A percentile compares a stretch with the other conserved stretches of the same genome.
Conservation (phyloP, 176 grass and related monocot genomes). For the Eragrostis curvula region DNA sequence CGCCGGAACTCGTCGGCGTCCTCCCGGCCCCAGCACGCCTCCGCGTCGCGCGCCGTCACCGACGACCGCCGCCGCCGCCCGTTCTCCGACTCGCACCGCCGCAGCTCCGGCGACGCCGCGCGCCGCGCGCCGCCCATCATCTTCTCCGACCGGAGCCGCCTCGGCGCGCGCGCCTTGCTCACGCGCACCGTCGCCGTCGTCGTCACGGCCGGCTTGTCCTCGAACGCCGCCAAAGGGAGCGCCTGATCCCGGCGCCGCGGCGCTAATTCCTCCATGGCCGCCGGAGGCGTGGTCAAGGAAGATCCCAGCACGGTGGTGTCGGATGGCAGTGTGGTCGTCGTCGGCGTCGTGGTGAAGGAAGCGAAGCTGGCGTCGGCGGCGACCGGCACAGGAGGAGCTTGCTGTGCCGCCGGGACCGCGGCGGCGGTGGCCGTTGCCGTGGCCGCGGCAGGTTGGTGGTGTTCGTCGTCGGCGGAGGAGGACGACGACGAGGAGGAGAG, state of each 20-base stretch:
- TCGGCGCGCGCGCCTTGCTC: conserved; percentile 41
- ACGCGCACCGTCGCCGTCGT: not conserved
- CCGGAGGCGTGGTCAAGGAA: not conserved
- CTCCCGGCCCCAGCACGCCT: conserved; percentile 43
- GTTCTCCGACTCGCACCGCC: conserved; percentile 63
- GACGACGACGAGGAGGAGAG: conserved; percentile 19
- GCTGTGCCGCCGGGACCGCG: not conserved
- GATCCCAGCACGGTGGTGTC: not conserved
- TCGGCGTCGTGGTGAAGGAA: not conserved
- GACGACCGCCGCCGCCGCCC: conserved; percentile 47
- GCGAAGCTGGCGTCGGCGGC: not conserved
- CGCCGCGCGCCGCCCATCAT: conserved; percentile 40
- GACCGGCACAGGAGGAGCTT: not conserved
- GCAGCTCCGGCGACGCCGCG: conserved; percentile 58
- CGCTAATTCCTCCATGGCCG: not conserved
- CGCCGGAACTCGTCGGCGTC: conserved; percentile 80
- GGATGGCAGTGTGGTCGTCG: not conserved
- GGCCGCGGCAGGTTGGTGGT: not conserved
- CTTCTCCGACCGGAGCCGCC: conserved; percentile 69
- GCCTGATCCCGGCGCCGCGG: too few species aligned
- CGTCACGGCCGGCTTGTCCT: conserved; percentile 57
- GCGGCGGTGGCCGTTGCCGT: not conserved
- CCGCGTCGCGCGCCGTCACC: conserved; percentile 40
- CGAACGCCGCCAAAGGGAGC: too few species aligned
- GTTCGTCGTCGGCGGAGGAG: not conserved